Evolutionary conservation across 1,284 basidiomycete species (phyloP).

Genomic region (Marasmius oreades): DNA sequence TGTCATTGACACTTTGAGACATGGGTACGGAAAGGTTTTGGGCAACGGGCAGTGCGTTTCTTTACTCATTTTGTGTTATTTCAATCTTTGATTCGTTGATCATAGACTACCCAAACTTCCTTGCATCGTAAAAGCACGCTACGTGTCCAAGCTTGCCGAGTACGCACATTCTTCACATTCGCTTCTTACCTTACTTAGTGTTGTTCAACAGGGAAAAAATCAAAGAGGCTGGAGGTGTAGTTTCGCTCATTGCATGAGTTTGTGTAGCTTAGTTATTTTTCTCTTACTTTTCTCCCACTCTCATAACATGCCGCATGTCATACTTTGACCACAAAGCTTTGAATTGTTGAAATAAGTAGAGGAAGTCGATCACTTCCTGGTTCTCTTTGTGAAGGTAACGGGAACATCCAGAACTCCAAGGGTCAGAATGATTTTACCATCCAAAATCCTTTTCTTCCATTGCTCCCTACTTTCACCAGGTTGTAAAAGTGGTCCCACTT

Average conservation of each 20-base stretch:
- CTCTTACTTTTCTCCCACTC: neutral
- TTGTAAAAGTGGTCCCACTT: constrained; percentile 11
- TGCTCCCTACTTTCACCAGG: constrained; percentile 9
- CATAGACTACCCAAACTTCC: constrained; percentile 76
- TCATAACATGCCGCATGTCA: neutral
- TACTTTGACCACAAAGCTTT: too few species aligned
- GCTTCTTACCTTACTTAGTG: constrained; percentile 2
- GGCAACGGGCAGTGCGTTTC: constrained; percentile 76
- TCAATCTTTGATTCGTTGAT: constrained; percentile 4
- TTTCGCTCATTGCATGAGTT: constrained; percentile 83
- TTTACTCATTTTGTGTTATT: neutral
- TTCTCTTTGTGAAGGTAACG: constrained; percentile 7
- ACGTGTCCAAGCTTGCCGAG: constrained; percentile 88
- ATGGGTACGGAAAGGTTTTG: constrained; percentile 90
- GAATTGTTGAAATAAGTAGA: too few species aligned
- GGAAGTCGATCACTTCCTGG: neutral
- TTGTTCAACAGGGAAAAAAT: constrained; percentile 61
- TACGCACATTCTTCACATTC: constrained; percentile 37
- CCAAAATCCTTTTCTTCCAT: constrained; percentile 13
- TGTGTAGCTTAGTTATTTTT: neutral
- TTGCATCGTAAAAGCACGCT: constrained; percentile 96
- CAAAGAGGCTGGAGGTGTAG: constrained; percentile 92
- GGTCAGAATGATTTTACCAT: constrained; percentile 13
- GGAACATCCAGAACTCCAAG: constrained; percentile 14
- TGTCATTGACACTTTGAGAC: constrained; percentile 83